A percentile compares a stretch with the other conserved stretches of the same genome.
These are phyloP conservation scores for Gyrodon lividus DNA, from an alignment of 768 basidiomycete species.

Conservation along the genomic window DNA sequence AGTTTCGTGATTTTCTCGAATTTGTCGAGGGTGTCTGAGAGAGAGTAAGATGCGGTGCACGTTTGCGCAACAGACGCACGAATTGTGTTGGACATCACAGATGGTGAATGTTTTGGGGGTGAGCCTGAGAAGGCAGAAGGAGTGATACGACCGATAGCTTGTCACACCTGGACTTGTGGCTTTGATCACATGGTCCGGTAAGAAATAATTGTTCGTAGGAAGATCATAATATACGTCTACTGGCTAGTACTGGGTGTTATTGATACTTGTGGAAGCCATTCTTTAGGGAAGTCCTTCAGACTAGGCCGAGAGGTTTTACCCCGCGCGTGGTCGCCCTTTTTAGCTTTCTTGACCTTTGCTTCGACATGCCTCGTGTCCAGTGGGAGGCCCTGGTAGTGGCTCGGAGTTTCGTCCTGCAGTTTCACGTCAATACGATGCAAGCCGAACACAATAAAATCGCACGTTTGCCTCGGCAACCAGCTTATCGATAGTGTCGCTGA, in stretches of 20 bases:
- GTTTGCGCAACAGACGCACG: constrained; percentile 55
- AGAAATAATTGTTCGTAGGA: constrained; percentile 5
- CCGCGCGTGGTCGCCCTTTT: constrained; percentile 66
- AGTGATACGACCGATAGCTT: not conserved
- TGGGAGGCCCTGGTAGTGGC: constrained; percentile 60
- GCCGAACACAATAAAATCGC: constrained; percentile 32
- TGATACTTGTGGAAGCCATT: constrained; percentile 63
- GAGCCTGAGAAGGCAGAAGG: not conserved
- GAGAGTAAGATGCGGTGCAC: constrained; percentile 44
- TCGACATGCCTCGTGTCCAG: constrained; percentile 80
- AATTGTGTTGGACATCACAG: constrained; percentile 32
- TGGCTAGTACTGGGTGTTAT: constrained; percentile 1
- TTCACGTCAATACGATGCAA: constrained; percentile 14
- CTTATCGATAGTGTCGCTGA: constrained; percentile 78
- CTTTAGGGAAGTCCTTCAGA: constrained; percentile 77
- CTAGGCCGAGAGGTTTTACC: constrained; percentile 59
- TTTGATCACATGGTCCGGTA: not conserved
- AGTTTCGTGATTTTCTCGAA: constrained; percentile 45
- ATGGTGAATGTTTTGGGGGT: not conserved
- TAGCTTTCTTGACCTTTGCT: constrained; percentile 69
- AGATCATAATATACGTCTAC: constrained; percentile 10
- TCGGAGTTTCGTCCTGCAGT: constrained; percentile 35
- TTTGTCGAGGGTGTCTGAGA: constrained; percentile 48
- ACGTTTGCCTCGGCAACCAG: constrained; percentile 86
- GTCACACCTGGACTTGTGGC: not conserved